Evolutionary conservation across 345 rosid species (phyloP), one percentile per base, ranked within the genome.

Genomic region (Murraya koenigii): DNA sequence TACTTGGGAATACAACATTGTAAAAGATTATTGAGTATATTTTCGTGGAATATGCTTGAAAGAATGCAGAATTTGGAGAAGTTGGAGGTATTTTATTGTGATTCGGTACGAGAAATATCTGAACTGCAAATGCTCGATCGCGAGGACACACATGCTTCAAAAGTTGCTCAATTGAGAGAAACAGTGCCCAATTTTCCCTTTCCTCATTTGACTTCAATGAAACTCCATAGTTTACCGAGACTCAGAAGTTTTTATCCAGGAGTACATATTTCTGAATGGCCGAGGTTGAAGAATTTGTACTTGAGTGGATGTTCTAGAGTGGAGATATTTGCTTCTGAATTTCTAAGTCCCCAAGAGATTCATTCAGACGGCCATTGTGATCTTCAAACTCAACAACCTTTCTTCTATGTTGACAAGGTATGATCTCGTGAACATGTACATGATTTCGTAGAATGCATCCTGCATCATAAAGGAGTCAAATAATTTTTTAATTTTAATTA

Each of bases 341-440:
- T 22, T 49, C 47, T 8, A 44, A 68, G 30, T 55, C 20, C 13
- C 13, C 3, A 10, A 41, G 47, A 9, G 47, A 41, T 25, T 25
- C 30, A 33, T 41, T 20, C 8, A 9, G 49, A 6, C 32, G n/a
- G n/a, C 1, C 47, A 30, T 10, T 39, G 11, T 20, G 54, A 64
- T 11, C 33, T 7, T 8, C 41, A 11, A 1, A 30, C 1, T 33
- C 55, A 63, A 17, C 56, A 23, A 6, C 76, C 76, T n/a, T 35
- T 78, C 13, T 78, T 78, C 22, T 32, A 36, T 63, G n/a, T 71
- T 11, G 28, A 54, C 28, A 23, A 63, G 80, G 80, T 78, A 71
- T 36, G 2, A 10, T 41, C 47, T 41, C 47, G 9, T 41, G 13
- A 41, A 10, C 47, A 10, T 41, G 14, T 10, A 41, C 14, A 41